Evolutionary conservation across 805 yeast species (phyloP).

Genomic region (Cyberlindnera maclurae): DNA sequence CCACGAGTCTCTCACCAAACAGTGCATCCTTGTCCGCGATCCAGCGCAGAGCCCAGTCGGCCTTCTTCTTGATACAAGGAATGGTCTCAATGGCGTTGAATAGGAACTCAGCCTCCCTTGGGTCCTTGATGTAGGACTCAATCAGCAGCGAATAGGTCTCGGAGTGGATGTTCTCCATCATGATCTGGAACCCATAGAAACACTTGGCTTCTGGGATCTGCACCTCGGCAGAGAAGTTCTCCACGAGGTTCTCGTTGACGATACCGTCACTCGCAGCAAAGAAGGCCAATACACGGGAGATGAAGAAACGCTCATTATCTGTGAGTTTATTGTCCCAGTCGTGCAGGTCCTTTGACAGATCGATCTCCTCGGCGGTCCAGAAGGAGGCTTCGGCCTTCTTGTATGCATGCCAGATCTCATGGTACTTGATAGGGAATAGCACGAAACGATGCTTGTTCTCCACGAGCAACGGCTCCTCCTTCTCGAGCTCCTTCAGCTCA

Average conservation of each 20-base stretch:
- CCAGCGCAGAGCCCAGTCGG: constrained; percentile 99
- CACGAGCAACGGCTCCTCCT: constrained; percentile 78
- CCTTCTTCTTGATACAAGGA: constrained; percentile 94
- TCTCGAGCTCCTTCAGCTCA: constrained; percentile 64
- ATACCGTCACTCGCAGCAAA: constrained; percentile 99
- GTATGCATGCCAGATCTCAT: constrained; percentile 98
- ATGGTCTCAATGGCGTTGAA: constrained; percentile 95
- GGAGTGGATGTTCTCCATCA: constrained; percentile 99
- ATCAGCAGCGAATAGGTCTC: constrained; percentile 94
- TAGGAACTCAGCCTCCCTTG: constrained; percentile 82
- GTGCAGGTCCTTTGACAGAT: constrained; percentile 79
- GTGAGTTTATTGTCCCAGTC: constrained; percentile 91
- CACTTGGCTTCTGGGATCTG: constrained; percentile 97
- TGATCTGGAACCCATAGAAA: constrained; percentile 98
- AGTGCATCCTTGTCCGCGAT: constrained; percentile 80
- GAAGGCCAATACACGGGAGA: constrained; percentile 91
- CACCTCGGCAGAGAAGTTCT: constrained; percentile 95
- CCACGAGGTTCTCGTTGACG: constrained; percentile 95
- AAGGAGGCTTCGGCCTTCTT: constrained; percentile 98
- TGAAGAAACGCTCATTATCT: constrained; percentile 87
- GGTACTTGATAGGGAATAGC: constrained; percentile 91
- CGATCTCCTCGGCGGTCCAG: constrained; percentile 99
- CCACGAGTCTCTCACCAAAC: constrained; percentile 93
- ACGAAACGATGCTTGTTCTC: constrained; percentile 90
- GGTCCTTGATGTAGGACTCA: constrained; percentile 94